Conservation (phyloP, 495 filamentous ascomycete genomes). For the Daldinia childiae region DNA sequence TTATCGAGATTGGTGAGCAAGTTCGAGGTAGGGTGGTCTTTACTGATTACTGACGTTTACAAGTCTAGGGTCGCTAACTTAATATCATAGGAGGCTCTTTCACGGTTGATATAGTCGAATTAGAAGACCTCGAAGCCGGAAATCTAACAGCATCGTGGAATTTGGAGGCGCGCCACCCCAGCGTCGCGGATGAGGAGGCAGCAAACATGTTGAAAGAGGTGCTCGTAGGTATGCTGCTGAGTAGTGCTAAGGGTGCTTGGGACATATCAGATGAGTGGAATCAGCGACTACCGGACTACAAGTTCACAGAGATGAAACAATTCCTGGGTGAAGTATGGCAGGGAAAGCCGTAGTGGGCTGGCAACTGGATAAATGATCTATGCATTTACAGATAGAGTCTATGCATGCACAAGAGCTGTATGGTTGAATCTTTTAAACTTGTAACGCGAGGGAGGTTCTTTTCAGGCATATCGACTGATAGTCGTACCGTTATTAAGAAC, state of each 20-base stretch:
- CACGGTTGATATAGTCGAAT: conserved; percentile 54
- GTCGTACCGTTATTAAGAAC: neutral
- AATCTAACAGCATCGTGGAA: conserved; percentile 57
- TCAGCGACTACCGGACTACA: conserved; percentile 60
- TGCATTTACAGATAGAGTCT: neutral
- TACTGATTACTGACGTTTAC: neutral
- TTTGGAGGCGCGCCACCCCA: conserved; percentile 52
- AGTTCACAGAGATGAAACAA: conserved; percentile 58
- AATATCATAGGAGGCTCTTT: conserved; percentile 49
- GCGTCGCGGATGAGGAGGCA: conserved; percentile 54
- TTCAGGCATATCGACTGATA: neutral
- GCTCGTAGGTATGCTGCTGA: conserved; percentile 54
- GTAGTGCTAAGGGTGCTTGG: conserved; percentile 50
- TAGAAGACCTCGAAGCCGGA: conserved; percentile 57
- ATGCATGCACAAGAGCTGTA: neutral
- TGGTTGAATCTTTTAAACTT: neutral
- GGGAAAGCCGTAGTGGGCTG: conserved; percentile 41
- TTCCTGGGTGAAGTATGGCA: conserved; percentile 61
- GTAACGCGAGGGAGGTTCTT: neutral
- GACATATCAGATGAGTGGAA: conserved; percentile 64
- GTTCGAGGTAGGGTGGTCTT: conserved; percentile 56
- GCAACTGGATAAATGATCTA: neutral
- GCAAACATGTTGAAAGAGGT: conserved; percentile 47
- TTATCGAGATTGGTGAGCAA: conserved; percentile 59
- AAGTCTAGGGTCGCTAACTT: conserved; percentile 20